Evolutionary conservation across 2,329 filamentous ascomycete species (phyloP), one percentile per base, ranked within the genome.

Genomic region (Cordyceps javanica): DNA sequence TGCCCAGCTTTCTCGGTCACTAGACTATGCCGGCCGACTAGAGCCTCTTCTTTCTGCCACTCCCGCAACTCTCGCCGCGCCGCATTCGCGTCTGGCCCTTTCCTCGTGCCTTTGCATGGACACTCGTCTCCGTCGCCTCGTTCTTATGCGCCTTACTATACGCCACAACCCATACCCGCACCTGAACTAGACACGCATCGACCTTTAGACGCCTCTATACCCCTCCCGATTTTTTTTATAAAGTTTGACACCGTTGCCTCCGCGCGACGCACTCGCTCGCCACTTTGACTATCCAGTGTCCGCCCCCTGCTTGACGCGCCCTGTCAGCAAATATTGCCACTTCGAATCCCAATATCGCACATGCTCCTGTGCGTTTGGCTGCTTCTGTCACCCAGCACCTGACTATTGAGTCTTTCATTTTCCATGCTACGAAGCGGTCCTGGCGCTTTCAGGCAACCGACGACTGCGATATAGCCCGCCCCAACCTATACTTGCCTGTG

Each of bases 401-500:
- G 26, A 38, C n/a, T n/a, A 36, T 23, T 11, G 23, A 30, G 14
- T 14, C 28, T 19, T 48, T 1, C 19, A 10, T 38, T 41, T 19
- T 49, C 44, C 32, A 48, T 54, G 50, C 48, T 46, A 58, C 41
- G 16, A 52, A 46, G 49, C 50, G 26, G 39, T 46, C 36, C 41
- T 48, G 41, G 41, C 56, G 50, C 50, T 53, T 54, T 54, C 49
- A 53, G 41, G 41, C 56, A 58, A 54, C 41, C 49, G 50, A 54
- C 50, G 42, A 58, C 48, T n/a, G 50, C 42, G 32, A 48, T 54
- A 58, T 48, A 58, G 42, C 32, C n/a, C 23, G 11, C 26, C 26
- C 9, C 23, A 13, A 26, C 25, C n/a, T 49, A 19, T 13, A 41
- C 41, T n/a, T 4, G 3, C 30, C 19, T 19, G 61, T 63, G 48